phyloP scores from a whole-genome alignment of 2,329 filamentous ascomycete species.

The Pestalotiopsis sp. region DNA sequence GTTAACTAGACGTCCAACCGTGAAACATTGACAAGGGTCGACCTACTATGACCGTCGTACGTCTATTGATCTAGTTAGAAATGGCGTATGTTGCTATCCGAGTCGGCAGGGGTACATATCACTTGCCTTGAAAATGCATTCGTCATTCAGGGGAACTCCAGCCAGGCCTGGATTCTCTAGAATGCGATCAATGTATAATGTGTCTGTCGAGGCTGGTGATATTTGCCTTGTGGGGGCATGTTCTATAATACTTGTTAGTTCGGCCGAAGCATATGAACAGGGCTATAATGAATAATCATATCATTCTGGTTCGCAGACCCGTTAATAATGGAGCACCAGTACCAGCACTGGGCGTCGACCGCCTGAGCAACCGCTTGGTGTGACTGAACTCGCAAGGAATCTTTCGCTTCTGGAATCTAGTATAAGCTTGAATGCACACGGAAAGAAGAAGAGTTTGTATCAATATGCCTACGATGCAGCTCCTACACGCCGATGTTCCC shows the following conservation, averaged over 20 bases:
- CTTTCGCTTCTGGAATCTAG: neutral
- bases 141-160: constrained; percentile 4
- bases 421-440: neutral
- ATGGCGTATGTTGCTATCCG: neutral
- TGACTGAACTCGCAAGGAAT: constrained; percentile 9
- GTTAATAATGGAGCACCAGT: neutral
- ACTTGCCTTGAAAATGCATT: constrained; percentile 9
- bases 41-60: neutral
- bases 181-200: constrained; percentile 11
- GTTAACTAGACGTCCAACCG: neutral
- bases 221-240: neutral
- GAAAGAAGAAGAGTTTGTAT: neutral
- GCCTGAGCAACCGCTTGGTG: constrained; percentile 11
- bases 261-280: neutral
- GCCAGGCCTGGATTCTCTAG: constrained; percentile 3
- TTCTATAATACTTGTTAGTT: neutral
- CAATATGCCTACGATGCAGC: constrained; percentile 1
- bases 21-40: neutral
- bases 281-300: neutral
- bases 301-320: neutral
- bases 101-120: neutral
- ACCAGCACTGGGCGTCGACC: neutral
- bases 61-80: neutral
- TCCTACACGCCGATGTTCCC: neutral
- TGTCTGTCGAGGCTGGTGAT: neutral